Evolutionary conservation across 805 yeast genomes (phyloP).

Genomic region (Metschnikowia orientalis): DNA sequence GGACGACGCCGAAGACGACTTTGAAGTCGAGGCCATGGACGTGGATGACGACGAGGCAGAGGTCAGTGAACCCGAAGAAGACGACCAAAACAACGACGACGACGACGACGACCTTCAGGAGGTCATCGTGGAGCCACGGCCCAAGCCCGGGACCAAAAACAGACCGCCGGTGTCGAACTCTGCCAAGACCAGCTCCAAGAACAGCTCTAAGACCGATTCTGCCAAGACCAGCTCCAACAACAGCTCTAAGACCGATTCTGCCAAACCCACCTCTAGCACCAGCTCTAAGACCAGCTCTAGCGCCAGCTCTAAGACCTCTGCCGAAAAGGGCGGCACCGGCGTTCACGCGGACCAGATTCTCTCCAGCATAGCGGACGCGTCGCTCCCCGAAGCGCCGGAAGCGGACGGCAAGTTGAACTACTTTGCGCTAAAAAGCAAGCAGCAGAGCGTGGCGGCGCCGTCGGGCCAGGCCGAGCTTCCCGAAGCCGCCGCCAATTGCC

Average conservation of each 20-base stretch:
- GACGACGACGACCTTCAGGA: conserved; percentile 11
- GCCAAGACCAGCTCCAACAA: neutral
- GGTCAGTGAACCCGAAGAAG: no score
- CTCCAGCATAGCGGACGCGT: conserved; percentile 69
- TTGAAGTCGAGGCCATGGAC: conserved; percentile 6
- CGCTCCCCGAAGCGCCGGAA: conserved; percentile 52
- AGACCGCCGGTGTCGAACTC: conserved; percentile 9
- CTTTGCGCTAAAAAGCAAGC: conserved; percentile 41
- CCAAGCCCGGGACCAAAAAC: conserved; percentile 9
- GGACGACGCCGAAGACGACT: conserved; percentile 11
- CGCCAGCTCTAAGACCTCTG: conserved; percentile 1
- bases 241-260: conserved; percentile 1
- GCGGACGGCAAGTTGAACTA: conserved; percentile 53
- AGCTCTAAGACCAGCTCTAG: conserved; percentile 1
- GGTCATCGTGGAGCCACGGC: conserved; percentile 12
- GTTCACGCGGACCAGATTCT: conserved; percentile 47
- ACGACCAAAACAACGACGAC: conserved; percentile 5
- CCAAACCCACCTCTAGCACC: conserved; percentile 29
- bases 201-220: conserved; percentile 8
- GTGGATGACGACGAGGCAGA: conserved; percentile 17
- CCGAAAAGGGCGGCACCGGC: conserved; percentile 28
- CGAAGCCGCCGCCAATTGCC: conserved; percentile 78
- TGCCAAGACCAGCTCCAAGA: conserved; percentile 6
- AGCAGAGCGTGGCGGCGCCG: conserved; percentile 22
- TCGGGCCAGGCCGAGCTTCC: conserved; percentile 54